Conservation (phyloP, 345 rosid species). For the Pseudoturritis turrita region DNA sequence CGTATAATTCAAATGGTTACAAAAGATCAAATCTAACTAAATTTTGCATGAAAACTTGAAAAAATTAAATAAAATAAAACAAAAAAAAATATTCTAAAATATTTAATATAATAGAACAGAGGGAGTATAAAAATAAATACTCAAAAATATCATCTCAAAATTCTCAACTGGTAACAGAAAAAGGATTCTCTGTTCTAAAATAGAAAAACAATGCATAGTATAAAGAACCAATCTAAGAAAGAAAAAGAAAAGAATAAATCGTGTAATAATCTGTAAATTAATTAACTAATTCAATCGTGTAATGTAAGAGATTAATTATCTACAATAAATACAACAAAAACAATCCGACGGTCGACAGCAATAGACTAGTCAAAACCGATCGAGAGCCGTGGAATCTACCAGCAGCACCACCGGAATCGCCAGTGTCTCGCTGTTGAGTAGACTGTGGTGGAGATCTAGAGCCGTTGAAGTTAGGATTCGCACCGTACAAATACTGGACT, state of each 20-base stretch:
- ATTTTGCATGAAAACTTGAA: no score
- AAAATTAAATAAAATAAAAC: no score
- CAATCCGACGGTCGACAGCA: conserved; percentile 36
- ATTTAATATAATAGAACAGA: no score
- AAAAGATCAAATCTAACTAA: no score
- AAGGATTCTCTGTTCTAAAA: background rate
- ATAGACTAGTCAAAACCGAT: conserved; percentile 25
- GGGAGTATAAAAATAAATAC: no score
- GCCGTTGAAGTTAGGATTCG: conserved; percentile 59
- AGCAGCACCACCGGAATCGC: conserved; percentile 32
- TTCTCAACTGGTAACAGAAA: background rate
- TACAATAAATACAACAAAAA: conserved; percentile 20
- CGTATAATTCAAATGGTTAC: no score
- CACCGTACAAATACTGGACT: conserved; percentile 64
- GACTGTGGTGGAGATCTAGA: conserved; percentile 29
- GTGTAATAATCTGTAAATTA: background rate
- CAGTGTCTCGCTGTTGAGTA: conserved; percentile 47
- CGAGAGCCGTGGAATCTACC: background rate
- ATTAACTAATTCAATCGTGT: background rate
- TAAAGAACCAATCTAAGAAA: background rate
- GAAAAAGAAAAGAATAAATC: background rate
- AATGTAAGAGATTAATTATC: background rate
- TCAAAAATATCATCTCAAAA: background rate
- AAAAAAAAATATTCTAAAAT: no score
- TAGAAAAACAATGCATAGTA: background rate